phyloP scores from a whole-genome alignment of 805 yeast species.

The Barnettozyma sucrosica region DNA sequence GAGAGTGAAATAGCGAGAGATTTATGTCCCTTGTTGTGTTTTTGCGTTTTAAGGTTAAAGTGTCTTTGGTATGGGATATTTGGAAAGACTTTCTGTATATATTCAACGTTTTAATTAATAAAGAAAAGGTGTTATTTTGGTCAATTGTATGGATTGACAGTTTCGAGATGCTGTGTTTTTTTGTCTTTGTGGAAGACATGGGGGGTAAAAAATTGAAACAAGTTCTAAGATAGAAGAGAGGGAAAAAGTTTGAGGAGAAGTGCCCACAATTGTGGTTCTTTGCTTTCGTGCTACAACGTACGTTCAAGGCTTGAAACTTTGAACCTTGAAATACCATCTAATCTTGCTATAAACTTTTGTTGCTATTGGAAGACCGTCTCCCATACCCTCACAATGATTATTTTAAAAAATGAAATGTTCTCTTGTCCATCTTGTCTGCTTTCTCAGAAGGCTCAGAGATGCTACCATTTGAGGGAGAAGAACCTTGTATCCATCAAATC shows the following conservation, averaged over 20 bases:
- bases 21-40: not conserved
- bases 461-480: constrained; percentile 5
- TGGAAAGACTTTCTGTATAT: constrained; percentile 4
- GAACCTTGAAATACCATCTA: not conserved
- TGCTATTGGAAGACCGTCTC: not conserved
- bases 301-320: not conserved
- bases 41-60: constrained; percentile 4
- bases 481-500: constrained; percentile 1
- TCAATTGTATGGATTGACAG: not conserved
- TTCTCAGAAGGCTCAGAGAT: constrained; percentile 5
- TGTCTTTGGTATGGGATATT: constrained; percentile 7
- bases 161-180: not conserved
- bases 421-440: constrained; percentile 7
- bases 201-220: not conserved
- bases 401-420: constrained; percentile 9
- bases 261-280: not conserved
- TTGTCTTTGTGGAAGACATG: not conserved
- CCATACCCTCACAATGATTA: constrained; percentile 5
- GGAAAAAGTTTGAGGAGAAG: not conserved
- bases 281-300: not conserved
- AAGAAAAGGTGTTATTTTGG: not conserved
- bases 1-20: not conserved
- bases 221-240: too few relatives aligned
- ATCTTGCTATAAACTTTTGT: not conserved
- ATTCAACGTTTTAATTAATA: not conserved